A percentile compares a stretch with the other conserved stretches of the same genome.
Conservation (phyloP, 495 filamentous ascomycete species). For the Penicillium goetzii region DNA sequence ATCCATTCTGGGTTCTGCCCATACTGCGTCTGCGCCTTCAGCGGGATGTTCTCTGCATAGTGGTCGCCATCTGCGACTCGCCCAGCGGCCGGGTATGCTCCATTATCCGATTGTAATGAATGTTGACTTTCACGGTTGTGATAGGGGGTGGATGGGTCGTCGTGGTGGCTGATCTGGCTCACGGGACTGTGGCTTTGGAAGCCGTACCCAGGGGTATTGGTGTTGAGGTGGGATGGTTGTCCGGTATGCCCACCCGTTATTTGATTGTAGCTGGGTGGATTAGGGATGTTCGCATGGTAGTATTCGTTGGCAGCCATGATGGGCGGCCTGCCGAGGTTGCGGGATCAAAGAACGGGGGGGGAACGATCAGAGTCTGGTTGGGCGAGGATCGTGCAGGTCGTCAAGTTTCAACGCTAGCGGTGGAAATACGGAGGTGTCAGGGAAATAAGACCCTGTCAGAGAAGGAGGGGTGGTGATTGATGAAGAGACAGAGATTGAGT, state of each 20-base stretch:
- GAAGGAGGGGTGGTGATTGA: slow-evolving; percentile 5
- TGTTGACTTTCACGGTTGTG: slow-evolving; percentile 46
- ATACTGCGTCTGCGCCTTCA: slow-evolving; percentile 44
- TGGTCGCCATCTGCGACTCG: slow-evolving; percentile 44
- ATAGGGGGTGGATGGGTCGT: slow-evolving; percentile 38
- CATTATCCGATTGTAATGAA: slow-evolving; percentile 44
- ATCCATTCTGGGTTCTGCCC: slow-evolving; percentile 43
- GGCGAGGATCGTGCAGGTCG: slow-evolving; percentile 8
- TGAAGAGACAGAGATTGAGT: slow-evolving; percentile 2
- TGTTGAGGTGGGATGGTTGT: slow-evolving; percentile 24
- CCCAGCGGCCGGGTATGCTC: slow-evolving; percentile 38
- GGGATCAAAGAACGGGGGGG: slow-evolving; percentile 6
- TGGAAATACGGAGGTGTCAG: neutral
- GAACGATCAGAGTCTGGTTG: slow-evolving; percentile 7
- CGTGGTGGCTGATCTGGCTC: slow-evolving; percentile 28
- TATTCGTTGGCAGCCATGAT: slow-evolving; percentile 86
- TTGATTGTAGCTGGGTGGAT: slow-evolving; percentile 50
- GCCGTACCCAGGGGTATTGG: slow-evolving; percentile 33
- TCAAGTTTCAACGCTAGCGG: neutral
- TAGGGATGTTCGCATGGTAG: slow-evolving; percentile 58
- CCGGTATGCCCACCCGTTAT: slow-evolving; percentile 19
- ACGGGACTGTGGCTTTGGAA: slow-evolving; percentile 30
- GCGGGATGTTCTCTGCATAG: slow-evolving; percentile 57
- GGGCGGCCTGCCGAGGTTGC: slow-evolving; percentile 24
- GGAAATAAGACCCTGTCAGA: neutral